Percentiles rank a stretch among this genome's conserved stretches.
These are phyloP conservation scores for Metschnikowia cubensis DNA, from an alignment of 805 yeast genomes.

Conservation along the genomic window DNA sequence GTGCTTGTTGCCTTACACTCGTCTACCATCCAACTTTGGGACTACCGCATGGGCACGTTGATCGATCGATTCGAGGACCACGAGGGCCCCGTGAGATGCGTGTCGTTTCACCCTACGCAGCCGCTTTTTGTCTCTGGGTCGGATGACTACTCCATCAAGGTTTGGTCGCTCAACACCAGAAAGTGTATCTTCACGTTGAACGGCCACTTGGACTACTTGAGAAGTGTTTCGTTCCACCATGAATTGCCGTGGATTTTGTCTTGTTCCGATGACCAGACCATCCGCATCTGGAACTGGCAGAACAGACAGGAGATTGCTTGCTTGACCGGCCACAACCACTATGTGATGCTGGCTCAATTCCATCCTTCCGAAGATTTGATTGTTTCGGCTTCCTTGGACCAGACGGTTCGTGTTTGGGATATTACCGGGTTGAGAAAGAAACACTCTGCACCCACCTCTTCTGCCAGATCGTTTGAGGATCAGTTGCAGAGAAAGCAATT, in stretches of 20 bases:
- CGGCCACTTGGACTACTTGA: slow-evolving; percentile 93
- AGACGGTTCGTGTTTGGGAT: slow-evolving; percentile 99
- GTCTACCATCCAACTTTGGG: slow-evolving; percentile 99
- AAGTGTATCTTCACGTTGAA: slow-evolving; percentile 86
- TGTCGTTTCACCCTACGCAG: slow-evolving; percentile 96
- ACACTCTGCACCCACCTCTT: slow-evolving; percentile 73
- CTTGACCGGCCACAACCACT: slow-evolving; percentile 96
- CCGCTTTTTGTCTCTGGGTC: slow-evolving; percentile 97
- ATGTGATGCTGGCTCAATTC: slow-evolving; percentile 97
- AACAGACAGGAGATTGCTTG: slow-evolving; percentile 96
- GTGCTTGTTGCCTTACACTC: slow-evolving; percentile 91
- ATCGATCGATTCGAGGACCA: slow-evolving; percentile 97
- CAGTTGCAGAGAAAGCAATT: slow-evolving; percentile 61
- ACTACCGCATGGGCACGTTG: slow-evolving; percentile 97
- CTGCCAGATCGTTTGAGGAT: slow-evolving; percentile 51
- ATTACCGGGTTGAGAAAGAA: slow-evolving; percentile 90
- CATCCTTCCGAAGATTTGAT: slow-evolving; percentile 93
- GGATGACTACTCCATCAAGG: slow-evolving; percentile 92
- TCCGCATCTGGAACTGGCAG: slow-evolving; percentile 99
- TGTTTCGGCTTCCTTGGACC: slow-evolving; percentile 94
- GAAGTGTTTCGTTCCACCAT: slow-evolving; percentile 91
- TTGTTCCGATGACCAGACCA: slow-evolving; percentile 96
- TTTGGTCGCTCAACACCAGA: slow-evolving; percentile 91
- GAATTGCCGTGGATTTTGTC: slow-evolving; percentile 97
- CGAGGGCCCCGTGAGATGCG: slow-evolving; percentile 95